phyloP scores from a whole-genome alignment of 257 asterid genomes.

The Eucommia ulmoides region DNA sequence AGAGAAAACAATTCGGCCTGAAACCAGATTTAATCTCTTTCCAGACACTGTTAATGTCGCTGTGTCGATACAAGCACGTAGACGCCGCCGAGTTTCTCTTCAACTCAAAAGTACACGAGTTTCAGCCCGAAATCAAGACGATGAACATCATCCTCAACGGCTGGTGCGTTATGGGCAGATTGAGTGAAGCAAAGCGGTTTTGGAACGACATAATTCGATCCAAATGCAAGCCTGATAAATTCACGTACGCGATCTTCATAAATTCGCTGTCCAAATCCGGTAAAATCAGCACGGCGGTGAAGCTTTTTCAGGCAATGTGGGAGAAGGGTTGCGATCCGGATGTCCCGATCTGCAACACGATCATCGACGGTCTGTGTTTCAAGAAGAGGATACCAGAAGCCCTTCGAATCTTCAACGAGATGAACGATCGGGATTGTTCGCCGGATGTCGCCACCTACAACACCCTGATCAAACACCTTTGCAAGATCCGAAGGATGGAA shows the following conservation, averaged over 20 bases:
- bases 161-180: slow-evolving; percentile 74
- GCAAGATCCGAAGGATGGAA: slow-evolving; percentile 54
- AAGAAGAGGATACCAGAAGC: slow-evolving; percentile 86
- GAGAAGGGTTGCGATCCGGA: slow-evolving; percentile 55
- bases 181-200: slow-evolving; percentile 66
- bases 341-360: slow-evolving; percentile 51
- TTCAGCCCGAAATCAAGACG: slow-evolving; percentile 41
- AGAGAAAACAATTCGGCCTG: slow-evolving; percentile 35
- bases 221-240: slow-evolving; percentile 43
- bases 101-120: slow-evolving; percentile 28
- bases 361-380: slow-evolving; percentile 77
- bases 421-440: slow-evolving; percentile 34
- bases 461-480: slow-evolving; percentile 54
- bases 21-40: slow-evolving; percentile 45
- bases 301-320: slow-evolving; percentile 63
- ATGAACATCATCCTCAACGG: slow-evolving; percentile 74
- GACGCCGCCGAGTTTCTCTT: slow-evolving; percentile 64
- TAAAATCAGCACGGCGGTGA: slow-evolving; percentile 41
- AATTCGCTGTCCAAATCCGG: slow-evolving; percentile 57
- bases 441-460: slow-evolving; percentile 58
- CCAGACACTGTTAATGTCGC: slow-evolving; percentile 58
- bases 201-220: slow-evolving; percentile 62
- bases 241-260: slow-evolving; percentile 53
- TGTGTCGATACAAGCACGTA: slow-evolving; percentile 73
- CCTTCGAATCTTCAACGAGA: slow-evolving; percentile 34